Evolutionary conservation across 2,329 filamentous ascomycete species (phyloP), one percentile per base, ranked within the genome.

Genomic region (Colletotrichum sp.): DNA sequence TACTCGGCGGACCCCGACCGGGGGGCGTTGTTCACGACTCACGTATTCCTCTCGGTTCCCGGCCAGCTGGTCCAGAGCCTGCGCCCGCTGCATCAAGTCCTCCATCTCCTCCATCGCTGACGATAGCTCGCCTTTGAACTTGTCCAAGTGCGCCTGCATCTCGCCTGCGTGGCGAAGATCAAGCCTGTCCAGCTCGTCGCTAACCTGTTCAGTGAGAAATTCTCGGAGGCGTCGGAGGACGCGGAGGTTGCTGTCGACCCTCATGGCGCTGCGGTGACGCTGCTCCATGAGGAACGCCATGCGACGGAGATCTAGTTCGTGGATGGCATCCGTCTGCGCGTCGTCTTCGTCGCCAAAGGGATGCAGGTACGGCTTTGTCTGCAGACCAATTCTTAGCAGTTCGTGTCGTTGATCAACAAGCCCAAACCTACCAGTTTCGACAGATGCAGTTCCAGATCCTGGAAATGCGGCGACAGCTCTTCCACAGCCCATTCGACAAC

Each of bases 21-120:
- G 32, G 24, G 34, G 62, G 28, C 39, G 8, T 16, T 12, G 52
- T 26, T 26, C 26, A 16, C 49, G 12, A 57, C 72, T 67, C 21
- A 72, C 69, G 39, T 75, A 75, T 72, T 68, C 72, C 67, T 75
- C 72, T 57, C 72, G 62, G 39, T 67, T 67, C 60, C 52, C 71
- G 18, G 72, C 63, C n/a, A 75, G 62, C 63, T 55, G 67, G 18
- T 72, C 72, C 16, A 75, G 26, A 12, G 69, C 72, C n/a, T 66
- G 63, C 18, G 72, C 69, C 26, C 55, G 52, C 18, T 68, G 69
- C 16, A 67, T 24, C 52, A 75, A 34, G 30, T 75, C 72, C n/a
- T 67, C 69, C n/a, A 75, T 34, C 26, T 75, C 69, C 28, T 62
- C 62, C 6, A 63, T 68, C 13, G 55, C 57, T 18, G 28, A 24